phyloP scores from a whole-genome alignment of 257 asterid genomes.

The Solanum chilense region DNA sequence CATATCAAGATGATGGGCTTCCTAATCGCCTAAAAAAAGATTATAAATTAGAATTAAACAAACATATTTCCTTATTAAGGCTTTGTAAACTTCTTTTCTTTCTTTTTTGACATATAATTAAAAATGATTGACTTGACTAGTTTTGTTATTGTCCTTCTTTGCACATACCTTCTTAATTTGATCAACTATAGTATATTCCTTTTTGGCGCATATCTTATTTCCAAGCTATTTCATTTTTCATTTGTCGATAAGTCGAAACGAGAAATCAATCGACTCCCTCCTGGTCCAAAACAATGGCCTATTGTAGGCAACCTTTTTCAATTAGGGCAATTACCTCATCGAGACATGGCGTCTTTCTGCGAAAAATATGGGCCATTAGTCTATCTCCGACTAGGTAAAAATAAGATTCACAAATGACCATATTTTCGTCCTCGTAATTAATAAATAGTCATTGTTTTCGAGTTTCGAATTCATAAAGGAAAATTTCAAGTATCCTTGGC shows the following conservation, averaged over 20 bases:
- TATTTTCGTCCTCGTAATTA: background rate
- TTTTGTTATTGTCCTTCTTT: background rate
- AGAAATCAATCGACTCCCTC: constrained; percentile 34
- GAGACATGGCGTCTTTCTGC: constrained; percentile 66
- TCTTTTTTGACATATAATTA: background rate
- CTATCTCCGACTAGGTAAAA: constrained; percentile 48
- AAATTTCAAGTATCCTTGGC: no score
- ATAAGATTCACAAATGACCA: background rate
- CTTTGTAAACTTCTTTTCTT: background rate
- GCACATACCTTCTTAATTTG: background rate
- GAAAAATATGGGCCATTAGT: constrained; percentile 82
- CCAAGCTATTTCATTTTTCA: background rate
- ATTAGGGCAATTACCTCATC: constrained; percentile 59
- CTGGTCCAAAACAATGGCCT: constrained; percentile 86
- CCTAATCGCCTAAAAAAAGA: background rate
- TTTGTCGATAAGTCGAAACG: background rate
- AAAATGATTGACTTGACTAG: background rate
- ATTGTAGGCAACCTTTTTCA: constrained; percentile 85
- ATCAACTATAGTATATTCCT: background rate
- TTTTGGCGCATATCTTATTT: background rate
- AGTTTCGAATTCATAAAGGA: background rate
- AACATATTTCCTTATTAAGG: background rate
- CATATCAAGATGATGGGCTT: background rate
- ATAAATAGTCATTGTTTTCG: background rate
- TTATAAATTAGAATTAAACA: background rate